These are phyloP conservation scores for Chrysanthemum seticuspe DNA, from an alignment of 129 eudicot species.

Conservation along the genomic window DNA sequence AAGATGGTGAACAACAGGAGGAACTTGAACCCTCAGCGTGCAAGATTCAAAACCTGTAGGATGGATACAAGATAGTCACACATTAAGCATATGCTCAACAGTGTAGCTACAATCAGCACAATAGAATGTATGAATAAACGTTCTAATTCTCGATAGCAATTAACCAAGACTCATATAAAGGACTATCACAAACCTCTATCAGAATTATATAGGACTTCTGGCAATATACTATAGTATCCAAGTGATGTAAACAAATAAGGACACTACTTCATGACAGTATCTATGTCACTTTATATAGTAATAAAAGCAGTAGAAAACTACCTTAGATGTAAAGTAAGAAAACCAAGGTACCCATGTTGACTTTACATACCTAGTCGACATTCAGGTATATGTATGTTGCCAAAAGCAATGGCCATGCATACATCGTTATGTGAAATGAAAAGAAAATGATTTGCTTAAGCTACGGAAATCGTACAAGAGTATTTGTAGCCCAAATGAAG, in stretches of 20 bases:
- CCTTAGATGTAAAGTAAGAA: no score
- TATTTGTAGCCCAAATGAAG: no score
- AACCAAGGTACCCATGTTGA: no score
- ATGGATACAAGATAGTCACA: constrained; percentile 13
- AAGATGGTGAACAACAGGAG: background rate
- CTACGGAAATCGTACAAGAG: no score
- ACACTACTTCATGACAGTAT: constrained; percentile 17
- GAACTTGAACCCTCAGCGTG: constrained; percentile 6
- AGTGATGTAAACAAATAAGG: background rate
- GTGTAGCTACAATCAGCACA: background rate
- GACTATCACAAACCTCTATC: constrained; percentile 10
- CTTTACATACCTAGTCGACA: no score
- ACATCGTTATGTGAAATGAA: no score
- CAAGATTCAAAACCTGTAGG: constrained; percentile 14
- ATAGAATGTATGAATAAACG: background rate
- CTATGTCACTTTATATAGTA: background rate
- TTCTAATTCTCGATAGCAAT: background rate
- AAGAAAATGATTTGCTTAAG: no score
- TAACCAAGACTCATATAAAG: constrained; percentile 5
- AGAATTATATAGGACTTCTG: background rate
- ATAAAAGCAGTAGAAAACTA: no score
- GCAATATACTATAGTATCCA: no score
- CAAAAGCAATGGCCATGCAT: no score
- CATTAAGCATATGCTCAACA: constrained; percentile 10
- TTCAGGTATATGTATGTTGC: no score